phyloP scores from a whole-genome alignment of 2,329 filamentous ascomycete species.

The Tolypocladium pustulatum region DNA sequence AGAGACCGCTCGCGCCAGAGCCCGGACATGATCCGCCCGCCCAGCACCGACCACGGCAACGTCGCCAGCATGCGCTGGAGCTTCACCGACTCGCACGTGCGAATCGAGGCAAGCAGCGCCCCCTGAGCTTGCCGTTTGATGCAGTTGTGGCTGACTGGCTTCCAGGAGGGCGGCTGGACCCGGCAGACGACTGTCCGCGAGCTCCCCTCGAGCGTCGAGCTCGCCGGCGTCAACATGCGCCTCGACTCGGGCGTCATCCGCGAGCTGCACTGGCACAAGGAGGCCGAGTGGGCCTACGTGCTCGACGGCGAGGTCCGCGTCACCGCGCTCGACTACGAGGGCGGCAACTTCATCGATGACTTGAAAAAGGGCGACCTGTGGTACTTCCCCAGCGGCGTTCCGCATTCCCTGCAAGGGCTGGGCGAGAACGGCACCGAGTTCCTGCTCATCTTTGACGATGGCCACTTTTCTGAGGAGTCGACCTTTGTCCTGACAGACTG shows the following conservation, averaged over 20 bases:
- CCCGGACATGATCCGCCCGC: slow-evolving; percentile 61
- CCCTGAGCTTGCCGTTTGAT: neutral
- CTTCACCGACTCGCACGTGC: slow-evolving; percentile 52
- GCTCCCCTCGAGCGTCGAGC: slow-evolving; percentile 54
- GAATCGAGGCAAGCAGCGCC: slow-evolving; percentile 36
- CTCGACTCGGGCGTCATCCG: slow-evolving; percentile 63
- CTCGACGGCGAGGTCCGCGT: slow-evolving; percentile 61
- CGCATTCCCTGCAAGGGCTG: slow-evolving; percentile 67
- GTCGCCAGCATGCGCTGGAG: slow-evolving; percentile 66
- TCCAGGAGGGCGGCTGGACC: slow-evolving; percentile 57
- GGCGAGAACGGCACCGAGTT: slow-evolving; percentile 48
- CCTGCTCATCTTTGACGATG: slow-evolving; percentile 37
- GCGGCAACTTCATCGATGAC: slow-evolving; percentile 68
- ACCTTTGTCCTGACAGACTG: slow-evolving; percentile 67
- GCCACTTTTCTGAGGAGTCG: slow-evolving; percentile 46
- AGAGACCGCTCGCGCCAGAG: slow-evolving; percentile 56
- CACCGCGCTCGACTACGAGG: slow-evolving; percentile 64
- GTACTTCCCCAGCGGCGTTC: slow-evolving; percentile 72
- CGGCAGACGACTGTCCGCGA: slow-evolving; percentile 60
- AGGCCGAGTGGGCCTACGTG: slow-evolving; percentile 70
- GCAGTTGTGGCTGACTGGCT: neutral
- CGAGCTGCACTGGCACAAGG: slow-evolving; percentile 73
- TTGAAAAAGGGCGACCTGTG: slow-evolving; percentile 66
- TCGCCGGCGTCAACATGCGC: slow-evolving; percentile 71
- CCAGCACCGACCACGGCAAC: slow-evolving; percentile 61